These are phyloP conservation scores for Withania somnifera DNA, from an alignment of 305 asterid species.

Conservation along the genomic window DNA sequence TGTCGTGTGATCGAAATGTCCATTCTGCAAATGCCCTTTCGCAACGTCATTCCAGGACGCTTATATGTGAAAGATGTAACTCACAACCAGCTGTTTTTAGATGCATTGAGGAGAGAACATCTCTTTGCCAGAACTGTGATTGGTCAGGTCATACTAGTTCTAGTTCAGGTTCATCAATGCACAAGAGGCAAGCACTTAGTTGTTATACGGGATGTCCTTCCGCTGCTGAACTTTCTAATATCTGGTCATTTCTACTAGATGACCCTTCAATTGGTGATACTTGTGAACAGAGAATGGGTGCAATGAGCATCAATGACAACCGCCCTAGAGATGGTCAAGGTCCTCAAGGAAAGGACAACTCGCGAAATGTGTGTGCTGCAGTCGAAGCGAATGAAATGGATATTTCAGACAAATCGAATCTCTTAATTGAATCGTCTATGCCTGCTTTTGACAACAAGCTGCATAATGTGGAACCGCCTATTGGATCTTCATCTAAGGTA, in stretches of 20 bases:
- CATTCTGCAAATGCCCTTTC: conserved; percentile 91
- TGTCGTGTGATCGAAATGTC: conserved; percentile 71
- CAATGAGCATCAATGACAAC: conserved; percentile 28
- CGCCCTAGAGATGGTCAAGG: conserved; percentile 21
- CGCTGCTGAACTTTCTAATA: conserved; percentile 64
- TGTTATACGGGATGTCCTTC: conserved; percentile 86
- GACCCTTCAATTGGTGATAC: conserved; percentile 34
- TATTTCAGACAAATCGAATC: conserved; percentile 23
- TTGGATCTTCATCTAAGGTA: conserved; percentile 9
- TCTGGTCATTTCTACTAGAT: conserved; percentile 67
- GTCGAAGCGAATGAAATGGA: conserved; percentile 16
- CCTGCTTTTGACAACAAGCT: neutral
- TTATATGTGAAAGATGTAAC: conserved; percentile 67
- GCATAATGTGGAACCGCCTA: neutral
- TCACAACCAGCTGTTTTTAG: conserved; percentile 56
- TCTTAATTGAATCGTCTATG: neutral
- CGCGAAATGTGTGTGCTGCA: conserved; percentile 16
- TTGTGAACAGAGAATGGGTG: conserved; percentile 26
- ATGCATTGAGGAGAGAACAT: conserved; percentile 54
- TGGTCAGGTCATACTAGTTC: conserved; percentile 41
- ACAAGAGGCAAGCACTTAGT: conserved; percentile 55
- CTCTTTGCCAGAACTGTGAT: conserved; percentile 81
- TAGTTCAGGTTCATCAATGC: conserved; percentile 19
- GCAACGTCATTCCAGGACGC: conserved; percentile 74
- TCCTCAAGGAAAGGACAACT: conserved; percentile 18